Evolutionary conservation across 495 filamentous ascomycete species (phyloP).

Genomic region (Aspergillus diversus): DNA sequence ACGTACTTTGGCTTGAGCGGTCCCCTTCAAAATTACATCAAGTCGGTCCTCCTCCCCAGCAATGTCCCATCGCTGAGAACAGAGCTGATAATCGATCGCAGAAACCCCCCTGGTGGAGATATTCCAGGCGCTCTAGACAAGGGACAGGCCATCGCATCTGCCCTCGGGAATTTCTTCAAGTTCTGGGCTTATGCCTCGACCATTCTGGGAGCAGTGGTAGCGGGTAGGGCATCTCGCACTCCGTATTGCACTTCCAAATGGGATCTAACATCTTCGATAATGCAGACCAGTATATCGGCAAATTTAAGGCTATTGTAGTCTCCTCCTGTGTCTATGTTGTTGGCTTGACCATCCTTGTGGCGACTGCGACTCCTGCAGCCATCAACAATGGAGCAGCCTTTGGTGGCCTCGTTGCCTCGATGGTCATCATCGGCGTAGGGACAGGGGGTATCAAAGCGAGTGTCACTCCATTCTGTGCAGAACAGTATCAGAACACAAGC

Average conservation of each 20-base stretch:
- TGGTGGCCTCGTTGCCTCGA: slow-evolving; percentile 23
- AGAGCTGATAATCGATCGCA: neutral
- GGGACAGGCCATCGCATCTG: slow-evolving; percentile 22
- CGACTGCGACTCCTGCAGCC: slow-evolving; percentile 58
- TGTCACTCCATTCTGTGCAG: slow-evolving; percentile 54
- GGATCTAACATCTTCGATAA: neutral
- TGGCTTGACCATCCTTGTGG: slow-evolving; percentile 65
- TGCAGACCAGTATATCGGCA: slow-evolving; percentile 43
- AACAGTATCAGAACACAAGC: slow-evolving; percentile 46
- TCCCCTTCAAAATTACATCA: slow-evolving; percentile 27
- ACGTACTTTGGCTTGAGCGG: slow-evolving; percentile 32
- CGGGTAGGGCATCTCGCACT: slow-evolving; percentile 14
- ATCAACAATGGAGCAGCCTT: slow-evolving; percentile 23
- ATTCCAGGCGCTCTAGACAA: slow-evolving; percentile 21
- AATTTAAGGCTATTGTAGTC: slow-evolving; percentile 61
- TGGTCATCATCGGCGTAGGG: slow-evolving; percentile 40
- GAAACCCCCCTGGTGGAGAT: slow-evolving; percentile 22
- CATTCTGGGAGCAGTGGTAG: slow-evolving; percentile 40
- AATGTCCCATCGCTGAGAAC: neutral
- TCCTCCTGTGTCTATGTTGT: slow-evolving; percentile 60
- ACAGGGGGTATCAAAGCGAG: slow-evolving; percentile 60
- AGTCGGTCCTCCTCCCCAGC: slow-evolving; percentile 8
- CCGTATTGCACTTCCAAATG: neutral
- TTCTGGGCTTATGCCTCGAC: slow-evolving; percentile 40
- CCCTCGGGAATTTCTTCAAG: slow-evolving; percentile 27